Evolutionary conservation across 306 rosid genomes (phyloP).

Genomic region (Cucurbita moschata): DNA sequence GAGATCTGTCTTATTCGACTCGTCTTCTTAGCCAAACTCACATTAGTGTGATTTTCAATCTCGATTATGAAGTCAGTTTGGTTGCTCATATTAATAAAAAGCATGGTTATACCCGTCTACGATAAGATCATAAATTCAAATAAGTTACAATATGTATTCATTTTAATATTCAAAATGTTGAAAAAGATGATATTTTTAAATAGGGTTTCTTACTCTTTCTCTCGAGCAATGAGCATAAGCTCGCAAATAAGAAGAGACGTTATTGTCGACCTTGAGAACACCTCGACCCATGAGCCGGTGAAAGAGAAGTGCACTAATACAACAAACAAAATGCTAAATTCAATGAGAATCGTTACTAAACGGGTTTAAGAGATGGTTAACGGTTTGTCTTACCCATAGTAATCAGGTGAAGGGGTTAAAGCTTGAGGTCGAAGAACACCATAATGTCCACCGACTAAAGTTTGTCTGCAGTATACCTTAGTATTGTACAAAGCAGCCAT

Average conservation of each 20-base stretch:
- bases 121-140: neutral
- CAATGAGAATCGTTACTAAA: neutral
- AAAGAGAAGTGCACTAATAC: neutral
- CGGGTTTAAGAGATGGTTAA: too few relatives aligned
- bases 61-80: constrained; percentile 17
- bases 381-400: neutral
- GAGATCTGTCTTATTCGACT: neutral
- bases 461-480: neutral
- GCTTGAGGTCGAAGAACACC: neutral
- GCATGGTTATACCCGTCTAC: constrained; percentile 48
- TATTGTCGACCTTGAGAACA: neutral
- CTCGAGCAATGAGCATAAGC: neutral
- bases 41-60: constrained; percentile 8
- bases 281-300: neutral
- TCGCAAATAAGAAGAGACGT: neutral
- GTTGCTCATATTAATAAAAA: neutral
- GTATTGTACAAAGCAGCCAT: neutral
- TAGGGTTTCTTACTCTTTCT: neutral
- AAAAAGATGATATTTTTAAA: too few relatives aligned
- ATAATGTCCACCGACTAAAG: neutral
- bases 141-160: too few relatives aligned
- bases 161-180: too few relatives aligned
- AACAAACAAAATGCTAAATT: neutral
- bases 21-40: neutral
- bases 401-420: neutral